Base-by-base conservation (phyloP, 2,329 filamentous ascomycete genomes). In the Aspergillus caelatus region DNA sequence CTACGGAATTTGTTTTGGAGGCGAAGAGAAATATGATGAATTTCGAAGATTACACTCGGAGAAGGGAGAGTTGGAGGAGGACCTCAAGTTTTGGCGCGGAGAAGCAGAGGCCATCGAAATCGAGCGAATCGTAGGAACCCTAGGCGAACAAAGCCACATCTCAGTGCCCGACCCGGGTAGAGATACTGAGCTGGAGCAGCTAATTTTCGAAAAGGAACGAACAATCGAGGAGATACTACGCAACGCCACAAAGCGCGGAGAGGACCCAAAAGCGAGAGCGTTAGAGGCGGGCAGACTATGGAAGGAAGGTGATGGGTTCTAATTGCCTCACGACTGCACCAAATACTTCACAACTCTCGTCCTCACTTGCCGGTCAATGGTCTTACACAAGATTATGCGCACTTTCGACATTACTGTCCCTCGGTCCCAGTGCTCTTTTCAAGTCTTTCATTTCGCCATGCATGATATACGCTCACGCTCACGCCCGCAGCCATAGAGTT, bases 1-100 rank as follows among this genome's bases (percentile, higher is more conserved):
- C 7, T 90, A 84, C 57, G 88, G 88, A 1, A 75, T 86, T 11
- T 90, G 88, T 70, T 89, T 89, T 66, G 85, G 83, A 12, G 80
- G 79, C 4, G 78, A 83, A 36, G 74, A 81, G 4, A 74, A 80
- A 58, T 87, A 82, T 58, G 75, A 83, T 32, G 73, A 78, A 12
- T 88, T 81, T 70, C 79, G 83, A 30, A 79, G 82, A 45, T 65
- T 84, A n/a, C 77, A 79, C 53, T 79, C 76, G 32, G 71, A 80
- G 57, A 75, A 81, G 60, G 67, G 77, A 2, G 76, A 82, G 70
- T 55, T 73, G 65, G 43, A 81, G 52, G 74, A 75, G 5, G 72
- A 76, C 43, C 66, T 78, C 57, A 76, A 77, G 21, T 71, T 76
- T 23, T 76, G 82, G 81, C 71, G 74, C 52, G 75, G 80, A 63